A percentile compares a stretch with the other conserved stretches of the same genome.
These are phyloP conservation scores for Ulmus americana DNA, from an alignment of 331 rosid species.

Conservation along the genomic window DNA sequence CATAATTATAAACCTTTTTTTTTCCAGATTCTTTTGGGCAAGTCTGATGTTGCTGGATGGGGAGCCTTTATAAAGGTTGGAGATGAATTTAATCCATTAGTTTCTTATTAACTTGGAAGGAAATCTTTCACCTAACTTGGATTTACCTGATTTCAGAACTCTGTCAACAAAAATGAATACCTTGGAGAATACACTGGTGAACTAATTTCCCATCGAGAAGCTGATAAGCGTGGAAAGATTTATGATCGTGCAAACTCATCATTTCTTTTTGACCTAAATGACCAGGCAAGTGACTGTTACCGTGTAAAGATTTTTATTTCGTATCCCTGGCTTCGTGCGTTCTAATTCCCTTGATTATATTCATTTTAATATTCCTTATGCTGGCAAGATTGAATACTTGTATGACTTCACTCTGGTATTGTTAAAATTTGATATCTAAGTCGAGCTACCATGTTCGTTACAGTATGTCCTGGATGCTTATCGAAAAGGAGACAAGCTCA, in stretches of 20 bases:
- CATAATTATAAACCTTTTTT: conserved; percentile 3
- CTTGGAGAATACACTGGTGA: conserved; percentile 97
- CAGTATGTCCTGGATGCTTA: conserved; percentile 97
- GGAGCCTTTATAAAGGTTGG: conserved; percentile 93
- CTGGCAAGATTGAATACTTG: conserved; percentile 2
- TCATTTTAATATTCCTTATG: conserved; percentile 12
- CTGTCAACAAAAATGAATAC: conserved; percentile 90
- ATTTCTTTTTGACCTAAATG: conserved; percentile 95
- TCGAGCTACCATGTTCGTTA: conserved; percentile 24
- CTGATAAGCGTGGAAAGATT: conserved; percentile 94
- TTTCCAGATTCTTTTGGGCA: conserved; percentile 76
- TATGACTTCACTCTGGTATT: neutral
- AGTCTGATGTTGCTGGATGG: conserved; percentile 99
- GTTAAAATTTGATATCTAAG: conserved; percentile 7
- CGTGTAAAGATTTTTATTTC: neutral
- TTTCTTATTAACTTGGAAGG: conserved; percentile 9
- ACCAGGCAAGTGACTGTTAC: conserved; percentile 55
- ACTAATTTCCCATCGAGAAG: conserved; percentile 90
- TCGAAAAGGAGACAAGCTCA: conserved; percentile 96
- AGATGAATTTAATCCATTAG: conserved; percentile 16
- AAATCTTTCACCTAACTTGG: conserved; percentile 26
- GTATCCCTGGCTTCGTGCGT: neutral
- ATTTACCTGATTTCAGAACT: conserved; percentile 56
- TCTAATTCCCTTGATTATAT: neutral
- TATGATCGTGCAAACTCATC: conserved; percentile 97